phyloP scores from a whole-genome alignment of 192 early-diverging fungal species.

The Coemansia sp. region DNA sequence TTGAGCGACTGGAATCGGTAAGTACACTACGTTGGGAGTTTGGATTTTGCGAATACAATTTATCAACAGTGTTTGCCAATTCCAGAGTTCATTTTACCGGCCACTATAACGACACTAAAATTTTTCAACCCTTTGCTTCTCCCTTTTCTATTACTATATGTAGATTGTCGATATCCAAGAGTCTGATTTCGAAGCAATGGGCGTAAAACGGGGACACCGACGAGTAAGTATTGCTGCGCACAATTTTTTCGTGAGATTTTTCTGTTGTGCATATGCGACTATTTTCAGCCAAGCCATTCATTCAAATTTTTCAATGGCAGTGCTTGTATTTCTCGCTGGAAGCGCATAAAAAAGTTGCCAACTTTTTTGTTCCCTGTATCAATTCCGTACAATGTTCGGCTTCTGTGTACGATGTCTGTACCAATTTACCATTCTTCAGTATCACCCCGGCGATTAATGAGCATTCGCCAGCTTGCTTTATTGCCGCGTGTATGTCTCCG shows the following conservation, averaged over 20 bases:
- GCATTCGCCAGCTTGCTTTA: neutral
- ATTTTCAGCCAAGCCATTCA: slow-evolving; percentile 6
- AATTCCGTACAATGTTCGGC: neutral
- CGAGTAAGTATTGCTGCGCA: slow-evolving; percentile 30
- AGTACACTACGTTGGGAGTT: neutral
- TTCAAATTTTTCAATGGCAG: neutral
- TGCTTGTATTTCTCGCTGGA: neutral
- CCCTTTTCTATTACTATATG: neutral
- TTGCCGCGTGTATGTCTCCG: neutral
- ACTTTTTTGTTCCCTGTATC: neutral
- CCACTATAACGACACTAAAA: neutral
- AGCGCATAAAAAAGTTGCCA: neutral
- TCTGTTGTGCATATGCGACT: neutral
- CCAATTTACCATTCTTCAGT: neutral
- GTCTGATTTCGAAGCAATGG: slow-evolving; percentile 48
- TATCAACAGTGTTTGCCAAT: neutral
- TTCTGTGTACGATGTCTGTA: neutral
- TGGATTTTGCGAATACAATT: neutral
- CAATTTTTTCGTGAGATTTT: neutral
- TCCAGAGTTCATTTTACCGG: neutral
- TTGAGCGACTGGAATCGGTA: slow-evolving; percentile 49
- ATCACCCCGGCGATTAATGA: neutral
- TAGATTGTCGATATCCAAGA: slow-evolving; percentile 52
- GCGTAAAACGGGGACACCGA: slow-evolving; percentile 50
- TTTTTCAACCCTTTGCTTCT: neutral